phyloP scores from a whole-genome alignment of 768 basidiomycete genomes.

The Amanita jacksonii region DNA sequence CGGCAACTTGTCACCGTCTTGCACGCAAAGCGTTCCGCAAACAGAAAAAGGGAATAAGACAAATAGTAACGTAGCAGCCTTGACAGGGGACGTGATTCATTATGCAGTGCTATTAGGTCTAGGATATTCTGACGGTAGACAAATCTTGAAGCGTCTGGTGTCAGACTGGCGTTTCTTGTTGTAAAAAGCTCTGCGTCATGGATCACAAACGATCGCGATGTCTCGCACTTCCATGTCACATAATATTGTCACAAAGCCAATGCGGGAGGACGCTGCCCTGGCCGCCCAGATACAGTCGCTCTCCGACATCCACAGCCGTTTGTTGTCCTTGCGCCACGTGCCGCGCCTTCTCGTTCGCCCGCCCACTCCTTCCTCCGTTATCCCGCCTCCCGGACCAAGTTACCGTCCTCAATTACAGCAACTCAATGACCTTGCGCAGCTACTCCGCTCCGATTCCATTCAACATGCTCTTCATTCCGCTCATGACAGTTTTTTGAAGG shows the following conservation, averaged over 20 bases:
- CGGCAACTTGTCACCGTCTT: not conserved
- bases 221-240: not conserved
- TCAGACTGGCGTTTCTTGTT: no score
- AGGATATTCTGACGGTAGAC: no score
- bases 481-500: slow-evolving; percentile 41
- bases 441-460: slow-evolving; percentile 37
- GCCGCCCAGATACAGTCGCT: slow-evolving; percentile 38
- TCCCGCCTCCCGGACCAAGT: slow-evolving; percentile 17
- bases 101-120: no score
- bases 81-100: no score
- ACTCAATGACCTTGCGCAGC: slow-evolving; percentile 37
- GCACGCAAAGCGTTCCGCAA: not conserved
- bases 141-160: no score
- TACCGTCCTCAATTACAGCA: slow-evolving; percentile 34
- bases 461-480: slow-evolving; percentile 53
- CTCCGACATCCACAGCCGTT: slow-evolving; percentile 32
- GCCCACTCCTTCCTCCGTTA: slow-evolving; percentile 14
- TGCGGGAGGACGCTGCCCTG: not conserved
- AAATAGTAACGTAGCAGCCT: no score
- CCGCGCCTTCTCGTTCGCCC: slow-evolving; percentile 36
- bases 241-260: not conserved
- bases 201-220: no score
- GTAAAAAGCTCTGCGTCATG: no score
- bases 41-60: no score
- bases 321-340: slow-evolving; percentile 36